These are phyloP conservation scores for Brettanomyces anomalus DNA, from an alignment of 805 yeast genomes.

Conservation along the genomic window DNA sequence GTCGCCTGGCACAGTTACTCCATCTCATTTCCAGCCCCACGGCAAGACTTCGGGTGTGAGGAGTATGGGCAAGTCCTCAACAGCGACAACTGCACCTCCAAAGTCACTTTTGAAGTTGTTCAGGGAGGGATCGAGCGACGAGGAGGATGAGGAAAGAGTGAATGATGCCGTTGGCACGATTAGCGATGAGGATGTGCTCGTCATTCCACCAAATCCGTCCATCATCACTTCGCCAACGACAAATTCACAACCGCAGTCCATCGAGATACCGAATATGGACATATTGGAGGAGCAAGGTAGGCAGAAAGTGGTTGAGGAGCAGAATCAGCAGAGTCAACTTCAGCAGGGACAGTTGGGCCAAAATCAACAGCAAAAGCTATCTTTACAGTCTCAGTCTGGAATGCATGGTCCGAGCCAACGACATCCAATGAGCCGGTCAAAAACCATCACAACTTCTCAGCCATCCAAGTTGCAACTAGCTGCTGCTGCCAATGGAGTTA, in stretches of 20 bases:
- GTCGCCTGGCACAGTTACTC: neutral
- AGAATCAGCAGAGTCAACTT: conserved; percentile 6
- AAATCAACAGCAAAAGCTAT: too few species aligned
- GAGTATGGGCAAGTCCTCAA: neutral
- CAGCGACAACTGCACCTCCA: conserved; percentile 37
- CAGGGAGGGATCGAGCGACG: conserved; percentile 38
- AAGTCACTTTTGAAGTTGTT: conserved; percentile 63
- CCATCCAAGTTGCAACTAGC: neutral
- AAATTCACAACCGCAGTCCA: too few species aligned
- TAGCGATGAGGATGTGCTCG: neutral
- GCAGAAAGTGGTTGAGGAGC: neutral
- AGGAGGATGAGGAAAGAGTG: conserved; percentile 13
- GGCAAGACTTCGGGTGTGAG: neutral
- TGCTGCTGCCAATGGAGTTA: neutral
- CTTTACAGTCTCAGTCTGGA: too few species aligned
- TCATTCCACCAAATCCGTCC: neutral
- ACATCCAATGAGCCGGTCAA: too few species aligned
- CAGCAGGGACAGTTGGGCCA: too few species aligned
- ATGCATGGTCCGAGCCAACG: too few species aligned
- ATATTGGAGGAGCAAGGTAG: conserved; percentile 18
- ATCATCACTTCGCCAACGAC: neutral
- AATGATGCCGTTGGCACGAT: neutral
- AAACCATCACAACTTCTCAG: neutral
- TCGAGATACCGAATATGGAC: conserved; percentile 66
- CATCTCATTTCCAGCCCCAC: neutral